Evolutionary conservation across 1,284 basidiomycete species (phyloP).

Genomic region (Cutaneotrichosporon curvatum): DNA sequence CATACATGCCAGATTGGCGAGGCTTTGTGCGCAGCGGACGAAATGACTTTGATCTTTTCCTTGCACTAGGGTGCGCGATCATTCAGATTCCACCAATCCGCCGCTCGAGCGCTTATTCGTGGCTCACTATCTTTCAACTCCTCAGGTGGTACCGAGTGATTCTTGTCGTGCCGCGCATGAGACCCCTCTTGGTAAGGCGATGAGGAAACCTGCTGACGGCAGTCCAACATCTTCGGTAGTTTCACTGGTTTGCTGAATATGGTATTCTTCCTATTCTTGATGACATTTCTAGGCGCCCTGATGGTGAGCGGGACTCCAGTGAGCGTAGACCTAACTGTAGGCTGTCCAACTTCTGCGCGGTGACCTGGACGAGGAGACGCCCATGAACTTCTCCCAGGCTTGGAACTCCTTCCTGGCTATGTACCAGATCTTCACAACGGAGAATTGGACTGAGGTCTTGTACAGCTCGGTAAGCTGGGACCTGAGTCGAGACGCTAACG

Average conservation of each 20-base stretch:
- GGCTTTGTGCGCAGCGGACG: conserved; percentile 60
- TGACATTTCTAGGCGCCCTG: conserved; percentile 81
- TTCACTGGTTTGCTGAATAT: conserved; percentile 89
- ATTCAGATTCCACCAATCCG: conserved; percentile 80
- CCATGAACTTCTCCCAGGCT: conserved; percentile 78
- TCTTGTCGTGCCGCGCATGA: conserved; percentile 48
- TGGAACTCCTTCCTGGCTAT: conserved; percentile 84
- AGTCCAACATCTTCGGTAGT: conserved; percentile 86
- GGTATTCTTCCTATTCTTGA: conserved; percentile 82
- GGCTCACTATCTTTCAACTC: conserved; percentile 88
- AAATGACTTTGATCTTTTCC: conserved; percentile 72
- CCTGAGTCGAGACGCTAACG: not conserved
- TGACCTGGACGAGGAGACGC: conserved; percentile 50
- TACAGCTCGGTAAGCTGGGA: conserved; percentile 54
- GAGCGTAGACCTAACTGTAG: conserved; percentile 18
- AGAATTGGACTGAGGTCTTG: conserved; percentile 87
- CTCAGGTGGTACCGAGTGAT: conserved; percentile 90
- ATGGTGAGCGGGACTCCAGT: conserved; percentile 54
- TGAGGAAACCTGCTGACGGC: conserved; percentile 4
- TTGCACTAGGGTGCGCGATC: conserved; percentile 71
- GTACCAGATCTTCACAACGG: conserved; percentile 85
- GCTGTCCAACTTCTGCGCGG: conserved; percentile 57
- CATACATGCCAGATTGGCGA: conserved; percentile 74
- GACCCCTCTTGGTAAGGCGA: conserved; percentile 27
- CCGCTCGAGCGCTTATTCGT: conserved; percentile 63